Conservation (phyloP, 139 green algal species). For the Klebsormidium nitens region DNA sequence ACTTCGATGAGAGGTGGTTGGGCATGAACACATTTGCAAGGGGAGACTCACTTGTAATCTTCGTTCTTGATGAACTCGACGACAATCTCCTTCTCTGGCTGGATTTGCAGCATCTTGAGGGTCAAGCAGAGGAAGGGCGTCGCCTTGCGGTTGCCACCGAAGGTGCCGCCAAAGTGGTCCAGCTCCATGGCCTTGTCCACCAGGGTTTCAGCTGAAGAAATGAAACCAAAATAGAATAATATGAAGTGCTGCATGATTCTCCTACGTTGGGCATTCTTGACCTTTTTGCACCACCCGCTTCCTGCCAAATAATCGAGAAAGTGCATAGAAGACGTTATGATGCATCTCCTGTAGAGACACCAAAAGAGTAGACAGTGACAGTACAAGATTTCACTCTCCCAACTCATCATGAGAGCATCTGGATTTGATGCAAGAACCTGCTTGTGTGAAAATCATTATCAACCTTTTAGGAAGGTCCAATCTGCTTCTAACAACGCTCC, state of each 20-base stretch:
- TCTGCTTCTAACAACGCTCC: too few relatives aligned
- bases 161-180: constrained; percentile 70
- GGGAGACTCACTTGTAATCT: constrained; percentile 90
- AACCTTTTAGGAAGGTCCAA: too few relatives aligned
- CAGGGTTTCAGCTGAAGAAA: constrained; percentile 75
- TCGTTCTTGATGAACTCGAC: constrained; percentile 97
- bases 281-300: too few relatives aligned
- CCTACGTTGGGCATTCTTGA: too few relatives aligned
- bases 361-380: not conserved
- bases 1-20: not conserved
- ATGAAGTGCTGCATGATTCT: too few relatives aligned
- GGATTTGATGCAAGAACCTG: too few relatives aligned
- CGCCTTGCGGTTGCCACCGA: constrained; percentile 71
- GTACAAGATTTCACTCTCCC: too few relatives aligned
- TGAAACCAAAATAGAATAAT: too few relatives aligned
- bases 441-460: too few relatives aligned
- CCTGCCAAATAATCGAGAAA: too few relatives aligned
- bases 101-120: constrained; percentile 97
- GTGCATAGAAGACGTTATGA: too few relatives aligned
- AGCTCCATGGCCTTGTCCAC: constrained; percentile 92
- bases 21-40: not conserved
- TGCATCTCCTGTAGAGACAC: not conserved
- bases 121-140: constrained; percentile 91
- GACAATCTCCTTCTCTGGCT: constrained; percentile 95
- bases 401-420: too few relatives aligned